Evolutionary conservation across 2,329 filamentous ascomycete species (phyloP), one percentile per base, ranked within the genome.

Genomic region (Pseudocercospora pini-densiflorae): DNA sequence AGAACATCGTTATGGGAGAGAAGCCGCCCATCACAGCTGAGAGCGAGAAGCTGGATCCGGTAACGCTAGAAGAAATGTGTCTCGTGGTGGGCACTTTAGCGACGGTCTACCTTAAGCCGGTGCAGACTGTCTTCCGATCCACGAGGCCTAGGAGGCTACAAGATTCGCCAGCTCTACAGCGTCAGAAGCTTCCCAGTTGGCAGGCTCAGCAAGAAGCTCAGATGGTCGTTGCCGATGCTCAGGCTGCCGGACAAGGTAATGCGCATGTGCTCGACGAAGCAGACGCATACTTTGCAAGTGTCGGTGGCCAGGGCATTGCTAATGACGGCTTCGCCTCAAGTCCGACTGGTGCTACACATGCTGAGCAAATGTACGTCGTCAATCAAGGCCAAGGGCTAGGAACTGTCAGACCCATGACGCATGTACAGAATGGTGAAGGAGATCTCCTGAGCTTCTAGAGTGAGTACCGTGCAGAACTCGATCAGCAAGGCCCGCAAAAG

Each of bases 1-100:
- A 92, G 77, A 84, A 89, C 68, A 88, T 99, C 60, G 94, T 99
- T 71, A 98, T 99, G 94, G 94, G 95, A 66, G 92, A 97, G 72
- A 99, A 99, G 78, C 95, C 95, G 6, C 88, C 94, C 7, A 98
- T 99, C 79, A 97, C 94, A 1, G 94, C 95, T 36, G 95, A 99
- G 79, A 94, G 92, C 29, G 95, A 99, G 81, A 94, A 94, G 71
- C 87, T 99, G 2, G 95, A 99, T 77, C 90, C 94, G 0, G 85
- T 87, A 54, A 99, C 95, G 0, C 85, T 99, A 7, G 95, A 99
- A 80, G 95, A 99, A 78, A 94, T 99, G 88, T 98, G 95, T 76
- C 87, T 99, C 66, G 96, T 94, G 73, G 94, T 99, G 54, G 95
- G 95, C 71, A 98, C 95, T 0, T 86, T 99, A 3, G 95, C 95